phyloP scores from a whole-genome alignment of 139 green algal genomes.

The Micromonas pusilla region DNA sequence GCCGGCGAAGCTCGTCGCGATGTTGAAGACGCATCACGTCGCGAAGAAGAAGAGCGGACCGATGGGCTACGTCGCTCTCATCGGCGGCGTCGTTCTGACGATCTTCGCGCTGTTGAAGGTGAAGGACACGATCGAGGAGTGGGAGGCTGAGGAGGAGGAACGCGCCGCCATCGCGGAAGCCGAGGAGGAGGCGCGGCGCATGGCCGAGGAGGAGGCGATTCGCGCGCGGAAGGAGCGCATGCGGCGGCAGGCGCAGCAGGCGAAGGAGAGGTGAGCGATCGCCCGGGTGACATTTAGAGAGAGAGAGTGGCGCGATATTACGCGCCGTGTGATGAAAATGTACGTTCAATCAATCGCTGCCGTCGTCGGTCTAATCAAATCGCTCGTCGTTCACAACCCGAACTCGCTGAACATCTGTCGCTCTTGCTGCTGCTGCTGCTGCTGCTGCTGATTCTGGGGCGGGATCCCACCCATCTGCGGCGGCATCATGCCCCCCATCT shows the following conservation, averaged over 20 bases:
- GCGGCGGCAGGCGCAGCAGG: neutral
- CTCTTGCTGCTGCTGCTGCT: neutral
- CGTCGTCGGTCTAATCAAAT: too few relatives aligned
- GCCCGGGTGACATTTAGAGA: too few relatives aligned
- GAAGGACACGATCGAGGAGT: neutral
- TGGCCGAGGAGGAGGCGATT: neutral
- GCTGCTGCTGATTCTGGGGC: neutral
- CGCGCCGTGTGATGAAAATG: too few relatives aligned
- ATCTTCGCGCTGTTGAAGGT: conserved; percentile 2
- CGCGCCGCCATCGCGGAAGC: neutral
- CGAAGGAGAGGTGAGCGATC: neutral
- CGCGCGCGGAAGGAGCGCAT: neutral
- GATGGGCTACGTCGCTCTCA: neutral
- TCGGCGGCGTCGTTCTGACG: neutral
- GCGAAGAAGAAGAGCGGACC: neutral
- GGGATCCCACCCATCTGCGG: neutral
- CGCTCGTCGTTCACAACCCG: too few relatives aligned
- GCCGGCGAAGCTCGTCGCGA: conserved; percentile 10
- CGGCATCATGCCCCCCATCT: neutral
- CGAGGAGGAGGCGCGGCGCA: neutral
- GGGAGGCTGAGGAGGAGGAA: neutral
- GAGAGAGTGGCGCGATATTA: too few relatives aligned
- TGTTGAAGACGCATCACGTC: conserved; percentile 20
- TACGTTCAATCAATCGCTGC: too few relatives aligned
- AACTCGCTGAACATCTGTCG: too few relatives aligned